Base-by-base conservation (phyloP, 1,284 basidiomycete genomes). In the Lignosus rhinocerotis region DNA sequence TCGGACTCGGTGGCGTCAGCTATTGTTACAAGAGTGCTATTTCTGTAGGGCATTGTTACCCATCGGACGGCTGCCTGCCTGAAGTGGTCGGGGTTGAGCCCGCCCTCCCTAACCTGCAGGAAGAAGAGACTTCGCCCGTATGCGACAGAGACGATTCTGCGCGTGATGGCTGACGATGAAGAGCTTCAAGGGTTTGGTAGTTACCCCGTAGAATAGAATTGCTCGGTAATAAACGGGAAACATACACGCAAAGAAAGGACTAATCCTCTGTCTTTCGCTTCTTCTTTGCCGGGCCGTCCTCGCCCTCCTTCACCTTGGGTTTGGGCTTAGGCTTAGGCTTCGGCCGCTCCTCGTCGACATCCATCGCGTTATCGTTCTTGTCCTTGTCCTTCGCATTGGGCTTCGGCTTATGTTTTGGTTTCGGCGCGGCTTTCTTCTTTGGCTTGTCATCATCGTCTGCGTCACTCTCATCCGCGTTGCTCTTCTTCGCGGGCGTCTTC, bases 211-310 rank as follows among this genome's bases (percentile, higher is more conserved):
- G 14, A 5, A 36, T 36, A 16, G 14, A n/a, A n/a, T 12, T 39
- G n/a, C 36, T 14, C n/a, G 14, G 46, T 19, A 47, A 36, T 1
- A 45, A 45, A 54, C 8, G 21, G 30, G 39, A 19, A 30, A 9
- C 6, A 39, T 39, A 39, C 11, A n/a, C 36, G 36, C 32, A 31
- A 51, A 41, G 16, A 30, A 32, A 19, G 21, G 46, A 32, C 65
- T 66, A 75, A 44, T 73, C 70, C 6, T 38, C 31, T 34, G 66
- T 76, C 76, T 88, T 90, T 52, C 73, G 71, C 73, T 91, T 92
- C 76, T 92, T 91, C 75, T 87, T 88, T 14, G 78, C 83, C 9
- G 86, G 88, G 48, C 82, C 86, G 2, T 80, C 82, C 38, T 80
- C 78, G 7, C 74, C 76, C 21, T 72, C 77, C n/a, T 73, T 81